Conservation (phyloP, 306 rosid genomes). For the Rosa rugosa region DNA sequence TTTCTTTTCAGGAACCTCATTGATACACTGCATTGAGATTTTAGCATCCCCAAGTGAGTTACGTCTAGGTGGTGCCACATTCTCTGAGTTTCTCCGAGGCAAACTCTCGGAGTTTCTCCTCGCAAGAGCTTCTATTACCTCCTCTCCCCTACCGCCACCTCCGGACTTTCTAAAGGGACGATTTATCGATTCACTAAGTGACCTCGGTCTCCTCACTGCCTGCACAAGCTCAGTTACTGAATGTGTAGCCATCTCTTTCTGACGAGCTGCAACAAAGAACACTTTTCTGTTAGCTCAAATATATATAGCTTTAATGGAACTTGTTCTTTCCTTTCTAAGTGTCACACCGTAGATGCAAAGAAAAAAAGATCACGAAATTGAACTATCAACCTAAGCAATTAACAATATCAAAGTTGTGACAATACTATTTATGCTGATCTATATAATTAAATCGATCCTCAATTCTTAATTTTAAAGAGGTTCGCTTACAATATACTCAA, state of each 20-base stretch:
- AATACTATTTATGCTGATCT: no score
- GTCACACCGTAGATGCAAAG: no score
- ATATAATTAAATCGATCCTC: no score
- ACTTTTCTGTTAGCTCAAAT: slow-evolving; percentile 21
- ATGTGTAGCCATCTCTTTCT: slow-evolving; percentile 71
- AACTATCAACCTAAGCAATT: no score
- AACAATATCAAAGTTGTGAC: no score
- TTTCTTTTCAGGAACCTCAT: slow-evolving; percentile 72
- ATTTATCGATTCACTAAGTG: slow-evolving; percentile 72
- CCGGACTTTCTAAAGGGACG: slow-evolving; percentile 66
- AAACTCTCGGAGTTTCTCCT: slow-evolving; percentile 54
- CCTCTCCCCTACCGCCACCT: slow-evolving; percentile 34
- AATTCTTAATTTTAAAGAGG: no score
- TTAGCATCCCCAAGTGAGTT: slow-evolving; percentile 42
- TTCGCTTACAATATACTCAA: no score
- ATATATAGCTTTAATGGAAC: not conserved
- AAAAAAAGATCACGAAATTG: no score
- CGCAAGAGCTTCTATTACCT: slow-evolving; percentile 25
- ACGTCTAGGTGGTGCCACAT: slow-evolving; percentile 46
- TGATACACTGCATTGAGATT: slow-evolving; percentile 59
- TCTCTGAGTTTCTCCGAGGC: slow-evolving; percentile 61
- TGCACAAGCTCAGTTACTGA: slow-evolving; percentile 68
- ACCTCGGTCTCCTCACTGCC: slow-evolving; percentile 86
- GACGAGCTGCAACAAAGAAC: slow-evolving; percentile 67
- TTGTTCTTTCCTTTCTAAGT: not conserved